Base-by-base conservation (phyloP, 129 eudicot genomes). In the Heracleum sosnowskyi region DNA sequence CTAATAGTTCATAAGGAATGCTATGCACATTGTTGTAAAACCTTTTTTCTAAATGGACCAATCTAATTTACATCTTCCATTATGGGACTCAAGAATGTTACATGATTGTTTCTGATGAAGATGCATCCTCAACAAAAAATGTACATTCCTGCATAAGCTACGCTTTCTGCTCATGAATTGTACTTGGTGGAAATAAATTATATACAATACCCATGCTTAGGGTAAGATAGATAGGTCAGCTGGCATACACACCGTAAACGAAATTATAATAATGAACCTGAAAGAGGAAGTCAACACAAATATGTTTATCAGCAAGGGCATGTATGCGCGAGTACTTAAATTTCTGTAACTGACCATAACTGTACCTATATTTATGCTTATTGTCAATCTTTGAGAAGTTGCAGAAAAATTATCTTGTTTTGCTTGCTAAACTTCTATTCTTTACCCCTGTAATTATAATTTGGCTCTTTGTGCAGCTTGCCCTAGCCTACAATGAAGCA, bases 401-500 rank as follows among this genome's bases (percentile, higher is more conserved):
- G 47, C 29, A 70, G 16, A 18, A 9, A 3, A n/a, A 11, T 26
- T 26, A 55, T 55, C 5, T 74, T 28, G 7, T 17, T 11, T 74
- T 26, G 77, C 24, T 74, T 29, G 10, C 2, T 7, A 49, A 74
- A 37, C 20, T 45, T 35, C 20, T 15, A 45, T 47, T 31, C 35
- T 16, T 13, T 31, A 22, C 29, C 45, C 28, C 17, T 72, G 29
- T n/a, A n/a, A 60, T 60, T 11, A 40, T 22, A n/a, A 0, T 36
- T 34, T 28, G 37, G 34, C 17, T 74, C 39, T 37, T 22, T 36
- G 17, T 69, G 77, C 91, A 94, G 99, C 87, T 95, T 77, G 96
- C 97, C 7, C 78, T 95, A 46, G 99, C 99, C 78, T 95, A 95
- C 86, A 90, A 85, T 71, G 92, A 92, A 49, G 92, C 97, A 81